Evolutionary conservation across 148 eudicot species (phyloP), one percentile per base, ranked within the genome.

Genomic region (Fagopyrum tataricum): DNA sequence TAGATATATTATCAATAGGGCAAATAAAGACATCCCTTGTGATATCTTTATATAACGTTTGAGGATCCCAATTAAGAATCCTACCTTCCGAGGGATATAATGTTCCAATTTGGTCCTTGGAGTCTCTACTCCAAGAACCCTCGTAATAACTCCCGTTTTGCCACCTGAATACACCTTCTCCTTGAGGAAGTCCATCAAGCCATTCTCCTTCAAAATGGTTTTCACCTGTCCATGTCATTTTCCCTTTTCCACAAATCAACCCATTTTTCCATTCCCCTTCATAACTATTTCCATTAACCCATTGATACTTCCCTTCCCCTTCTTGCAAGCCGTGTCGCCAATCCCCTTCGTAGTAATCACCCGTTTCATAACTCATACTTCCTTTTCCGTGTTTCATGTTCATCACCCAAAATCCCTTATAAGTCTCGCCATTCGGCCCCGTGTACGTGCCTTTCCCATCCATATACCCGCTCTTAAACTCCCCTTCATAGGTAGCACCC

Each of bases 31-130:
- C 85, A 40, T 82, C 87, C 9, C 75, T 79, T 78, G 80, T 42
- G 74, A 85, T 80, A 4, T 77, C 80, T 21, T 75, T 68, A 75
- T 73, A 90, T 72, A 95, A 86, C 26, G 85, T 82, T 42, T 86
- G 89, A 66, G 97, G 91, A 77, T 91, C 90, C 93, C 96, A 90
- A 24, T 76, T 79, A 4, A 78, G 44, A 7, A 4, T 17, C 48
- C 51, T 11, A 18, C 37, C 5, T 2, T n/a, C 52, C 17, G 46
- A 67, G 7, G 71, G 71, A 17, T 67, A 67, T 10, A 67, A 15
- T 9, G 46, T 67, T 6, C 46, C 46, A 18, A 67, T 67, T 39
- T 67, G 71, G 41, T 67, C 46, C 46, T 20, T 70, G 6, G 37
- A 8, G 6, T 79, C 78, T 3, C 43, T 64, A 21, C 78, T 72